Conservation (phyloP, 2,329 filamentous ascomycete genomes). For the Xylariaceae sp. region DNA sequence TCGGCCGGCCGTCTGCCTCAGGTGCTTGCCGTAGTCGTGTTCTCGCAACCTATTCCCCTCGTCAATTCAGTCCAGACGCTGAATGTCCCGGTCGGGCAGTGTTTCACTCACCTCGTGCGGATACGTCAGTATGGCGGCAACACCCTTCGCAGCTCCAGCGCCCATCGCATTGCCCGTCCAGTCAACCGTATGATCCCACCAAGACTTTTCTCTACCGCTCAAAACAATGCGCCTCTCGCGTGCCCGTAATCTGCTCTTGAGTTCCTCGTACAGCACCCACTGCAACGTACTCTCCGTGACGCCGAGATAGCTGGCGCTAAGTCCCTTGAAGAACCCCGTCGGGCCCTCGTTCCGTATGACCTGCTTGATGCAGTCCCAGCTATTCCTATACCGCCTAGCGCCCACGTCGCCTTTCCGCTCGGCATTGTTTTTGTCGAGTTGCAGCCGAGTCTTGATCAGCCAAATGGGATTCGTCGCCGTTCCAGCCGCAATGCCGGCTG, state of each 20-base stretch:
- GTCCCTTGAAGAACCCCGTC: conserved; percentile 79
- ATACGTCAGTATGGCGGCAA: conserved; percentile 83
- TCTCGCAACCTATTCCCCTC: conserved; percentile 61
- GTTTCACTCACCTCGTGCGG: conserved; percentile 72
- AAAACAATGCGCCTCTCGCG: conserved; percentile 58
- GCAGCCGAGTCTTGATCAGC: conserved; percentile 90
- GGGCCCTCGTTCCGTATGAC: conserved; percentile 78
- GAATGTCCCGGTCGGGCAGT: not conserved
- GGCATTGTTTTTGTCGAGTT: conserved; percentile 83
- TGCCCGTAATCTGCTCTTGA: conserved; percentile 71
- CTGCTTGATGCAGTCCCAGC: conserved; percentile 81
- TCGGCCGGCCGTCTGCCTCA: conserved; percentile 65
- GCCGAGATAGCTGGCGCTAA: conserved; percentile 88
- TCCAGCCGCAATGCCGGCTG: conserved; percentile 79
- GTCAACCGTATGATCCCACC: conserved; percentile 72
- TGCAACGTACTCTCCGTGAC: conserved; percentile 88
- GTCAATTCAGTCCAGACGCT: conserved; percentile 3
- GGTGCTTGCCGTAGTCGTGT: conserved; percentile 85
- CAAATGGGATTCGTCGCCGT: conserved; percentile 96
- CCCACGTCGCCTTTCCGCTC: conserved; percentile 52
- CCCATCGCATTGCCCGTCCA: conserved; percentile 78
- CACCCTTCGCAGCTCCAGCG: conserved; percentile 79
- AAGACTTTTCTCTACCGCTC: conserved; percentile 61
- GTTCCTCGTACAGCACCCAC: conserved; percentile 91
- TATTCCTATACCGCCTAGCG: conserved; percentile 77